Conservation (phyloP, 768 basidiomycete genomes). For the Calocera viscosa region DNA sequence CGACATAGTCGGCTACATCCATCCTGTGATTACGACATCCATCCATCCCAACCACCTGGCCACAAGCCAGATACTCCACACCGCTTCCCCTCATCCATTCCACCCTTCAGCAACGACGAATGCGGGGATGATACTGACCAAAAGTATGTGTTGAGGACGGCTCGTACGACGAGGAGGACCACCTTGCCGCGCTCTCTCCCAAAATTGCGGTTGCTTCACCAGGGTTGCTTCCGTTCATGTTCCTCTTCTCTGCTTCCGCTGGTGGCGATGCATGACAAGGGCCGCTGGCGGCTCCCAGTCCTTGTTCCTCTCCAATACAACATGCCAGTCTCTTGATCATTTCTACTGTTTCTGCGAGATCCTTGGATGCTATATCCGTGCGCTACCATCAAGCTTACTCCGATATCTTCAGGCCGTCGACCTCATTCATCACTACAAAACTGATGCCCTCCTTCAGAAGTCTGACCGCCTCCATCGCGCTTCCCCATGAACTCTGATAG, state of each 20-base stretch:
- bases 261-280: not conserved
- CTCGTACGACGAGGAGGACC: not conserved
- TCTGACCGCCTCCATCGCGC: not conserved
- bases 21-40: not conserved
- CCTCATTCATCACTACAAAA: not conserved
- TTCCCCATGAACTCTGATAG: slow-evolving; percentile 1
- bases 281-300: too few relatives aligned
- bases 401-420: not conserved
- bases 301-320: too few relatives aligned
- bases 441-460: not conserved
- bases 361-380: not conserved
- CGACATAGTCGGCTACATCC: too few relatives aligned
- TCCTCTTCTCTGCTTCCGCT: not conserved
- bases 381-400: not conserved
- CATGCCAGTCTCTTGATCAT: too few relatives aligned
- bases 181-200: not conserved
- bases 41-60: not conserved
- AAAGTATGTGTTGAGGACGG: slow-evolving; percentile 1
- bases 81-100: not conserved
- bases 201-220: not conserved
- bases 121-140: not conserved
- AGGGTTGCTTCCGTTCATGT: not conserved
- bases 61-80: not conserved
- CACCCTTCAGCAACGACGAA: not conserved
- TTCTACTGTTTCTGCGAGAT: not conserved